phyloP scores from a whole-genome alignment of 257 asterid genomes.

The Echium plantagineum region DNA sequence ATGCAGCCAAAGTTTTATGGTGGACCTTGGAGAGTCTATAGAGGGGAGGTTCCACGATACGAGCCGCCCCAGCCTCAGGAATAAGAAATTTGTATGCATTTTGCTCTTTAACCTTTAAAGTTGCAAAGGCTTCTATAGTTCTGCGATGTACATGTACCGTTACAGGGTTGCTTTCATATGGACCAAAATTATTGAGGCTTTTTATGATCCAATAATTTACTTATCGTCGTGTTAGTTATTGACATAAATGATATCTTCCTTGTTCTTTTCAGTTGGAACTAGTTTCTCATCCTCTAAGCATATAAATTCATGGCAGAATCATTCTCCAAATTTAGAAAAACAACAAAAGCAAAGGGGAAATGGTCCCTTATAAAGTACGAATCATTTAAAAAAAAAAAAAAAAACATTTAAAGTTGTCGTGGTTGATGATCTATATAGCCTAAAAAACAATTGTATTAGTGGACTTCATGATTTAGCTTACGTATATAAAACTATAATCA shows the following conservation, averaged over 20 bases:
- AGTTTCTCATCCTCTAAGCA: no score
- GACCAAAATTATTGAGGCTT: no score
- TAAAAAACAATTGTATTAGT: not conserved
- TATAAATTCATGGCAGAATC: no score
- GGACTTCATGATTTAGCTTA: not conserved
- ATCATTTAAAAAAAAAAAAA: no score
- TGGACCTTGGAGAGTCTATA: conserved; percentile 88
- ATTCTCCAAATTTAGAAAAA: not conserved
- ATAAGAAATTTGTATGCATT: not conserved
- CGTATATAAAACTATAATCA: not conserved
- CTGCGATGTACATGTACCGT: not conserved
- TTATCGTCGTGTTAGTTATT: no score
- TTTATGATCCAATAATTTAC: no score
- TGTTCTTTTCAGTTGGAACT: no score
- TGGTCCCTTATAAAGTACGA: not conserved
- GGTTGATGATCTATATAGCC: not conserved
- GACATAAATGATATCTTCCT: no score
- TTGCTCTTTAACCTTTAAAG: not conserved
- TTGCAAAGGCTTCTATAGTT: not conserved
- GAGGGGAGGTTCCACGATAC: conserved; percentile 65
- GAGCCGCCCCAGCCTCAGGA: conserved; percentile 11
- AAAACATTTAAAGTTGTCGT: no score
- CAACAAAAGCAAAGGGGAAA: not conserved
- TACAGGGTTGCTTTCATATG: not conserved
- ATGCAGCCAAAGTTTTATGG: conserved; percentile 81